These are phyloP conservation scores for Clonostachys rosea DNA, from an alignment of 2,329 filamentous ascomycete genomes.

Conservation along the genomic window DNA sequence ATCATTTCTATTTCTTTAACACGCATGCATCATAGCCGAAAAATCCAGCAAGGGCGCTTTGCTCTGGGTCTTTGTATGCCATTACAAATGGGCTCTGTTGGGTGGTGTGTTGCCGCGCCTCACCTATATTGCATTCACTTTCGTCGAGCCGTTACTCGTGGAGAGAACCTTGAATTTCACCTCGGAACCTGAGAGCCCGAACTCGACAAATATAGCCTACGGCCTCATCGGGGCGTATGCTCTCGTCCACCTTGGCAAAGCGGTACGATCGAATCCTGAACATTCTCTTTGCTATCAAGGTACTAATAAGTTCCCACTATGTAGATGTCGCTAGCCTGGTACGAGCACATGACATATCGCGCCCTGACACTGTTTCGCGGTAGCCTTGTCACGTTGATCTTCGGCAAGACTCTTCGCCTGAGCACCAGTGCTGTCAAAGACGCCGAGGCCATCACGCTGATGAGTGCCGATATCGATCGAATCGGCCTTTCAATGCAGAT, in stretches of 20 bases:
- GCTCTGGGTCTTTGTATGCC: conserved; percentile 2
- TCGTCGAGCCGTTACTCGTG: conserved; percentile 18
- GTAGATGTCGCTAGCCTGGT: too few species aligned
- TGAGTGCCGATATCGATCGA: conserved; percentile 17
- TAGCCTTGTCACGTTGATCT: conserved; percentile 15
- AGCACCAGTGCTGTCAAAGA: conserved; percentile 2
- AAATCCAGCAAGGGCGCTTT: background rate
- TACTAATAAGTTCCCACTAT: too few species aligned
- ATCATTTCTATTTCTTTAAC: background rate
- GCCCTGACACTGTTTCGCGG: conserved; percentile 16
- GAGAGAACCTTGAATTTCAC: conserved; percentile 10
- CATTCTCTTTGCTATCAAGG: too few species aligned
- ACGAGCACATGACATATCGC: conserved; percentile 12
- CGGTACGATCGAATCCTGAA: conserved; percentile 6
- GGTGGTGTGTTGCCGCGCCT: conserved; percentile 8
- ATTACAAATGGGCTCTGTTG: conserved; percentile 2
- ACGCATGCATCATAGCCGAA: background rate
- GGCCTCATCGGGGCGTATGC: conserved; percentile 18
- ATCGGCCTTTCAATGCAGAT: conserved; percentile 11
- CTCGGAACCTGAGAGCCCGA: conserved; percentile 8
- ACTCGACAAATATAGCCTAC: background rate
- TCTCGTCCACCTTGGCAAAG: conserved; percentile 15
- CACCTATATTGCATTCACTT: conserved; percentile 14
- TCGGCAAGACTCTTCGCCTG: conserved; percentile 12
- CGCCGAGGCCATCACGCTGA: conserved; percentile 14